Evolutionary conservation across 805 yeast genomes (phyloP).

Genomic region (Ogataea henricii): DNA sequence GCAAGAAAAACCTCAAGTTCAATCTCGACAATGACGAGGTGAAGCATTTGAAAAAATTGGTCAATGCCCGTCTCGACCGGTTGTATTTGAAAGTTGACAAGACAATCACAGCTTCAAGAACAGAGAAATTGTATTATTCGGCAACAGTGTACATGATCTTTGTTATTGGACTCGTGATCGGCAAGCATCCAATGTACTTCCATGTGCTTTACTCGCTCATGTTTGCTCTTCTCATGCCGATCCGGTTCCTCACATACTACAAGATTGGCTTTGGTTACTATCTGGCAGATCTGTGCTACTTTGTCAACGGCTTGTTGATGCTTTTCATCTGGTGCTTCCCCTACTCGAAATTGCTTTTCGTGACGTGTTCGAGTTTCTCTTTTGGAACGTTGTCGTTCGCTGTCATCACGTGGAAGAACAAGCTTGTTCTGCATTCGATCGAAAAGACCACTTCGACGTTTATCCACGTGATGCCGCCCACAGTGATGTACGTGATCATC

Average conservation of each 20-base stretch:
- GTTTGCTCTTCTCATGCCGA: slow-evolving; percentile 71
- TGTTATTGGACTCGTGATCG: slow-evolving; percentile 72
- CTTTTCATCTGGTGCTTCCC: slow-evolving; percentile 85
- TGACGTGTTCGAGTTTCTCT: slow-evolving; percentile 81
- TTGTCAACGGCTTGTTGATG: slow-evolving; percentile 72
- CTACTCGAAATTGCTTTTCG: slow-evolving; percentile 65
- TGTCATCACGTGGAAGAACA: slow-evolving; percentile 93
- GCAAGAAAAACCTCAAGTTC: slow-evolving; percentile 28
- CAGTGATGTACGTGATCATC: slow-evolving; percentile 80
- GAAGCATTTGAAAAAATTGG: slow-evolving; percentile 24
- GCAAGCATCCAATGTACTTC: slow-evolving; percentile 73
- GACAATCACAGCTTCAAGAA: slow-evolving; percentile 45
- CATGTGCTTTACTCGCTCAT: slow-evolving; percentile 73
- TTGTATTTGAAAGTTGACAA: slow-evolving; percentile 40
- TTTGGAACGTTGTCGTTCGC: slow-evolving; percentile 93
- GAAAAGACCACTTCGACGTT: slow-evolving; percentile 92
- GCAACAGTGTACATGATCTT: slow-evolving; percentile 69
- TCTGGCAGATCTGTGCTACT: slow-evolving; percentile 91
- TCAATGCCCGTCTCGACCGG: slow-evolving; percentile 37
- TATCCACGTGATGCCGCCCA: slow-evolving; percentile 90
- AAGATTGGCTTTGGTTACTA: slow-evolving; percentile 80
- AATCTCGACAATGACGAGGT: slow-evolving; percentile 32
- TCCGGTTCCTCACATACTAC: slow-evolving; percentile 79
- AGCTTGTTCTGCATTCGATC: slow-evolving; percentile 85
- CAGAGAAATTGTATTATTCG: slow-evolving; percentile 83